These are phyloP conservation scores for Aspergillus haitiensis DNA, from an alignment of 495 filamentous ascomycete genomes.

Conservation along the genomic window DNA sequence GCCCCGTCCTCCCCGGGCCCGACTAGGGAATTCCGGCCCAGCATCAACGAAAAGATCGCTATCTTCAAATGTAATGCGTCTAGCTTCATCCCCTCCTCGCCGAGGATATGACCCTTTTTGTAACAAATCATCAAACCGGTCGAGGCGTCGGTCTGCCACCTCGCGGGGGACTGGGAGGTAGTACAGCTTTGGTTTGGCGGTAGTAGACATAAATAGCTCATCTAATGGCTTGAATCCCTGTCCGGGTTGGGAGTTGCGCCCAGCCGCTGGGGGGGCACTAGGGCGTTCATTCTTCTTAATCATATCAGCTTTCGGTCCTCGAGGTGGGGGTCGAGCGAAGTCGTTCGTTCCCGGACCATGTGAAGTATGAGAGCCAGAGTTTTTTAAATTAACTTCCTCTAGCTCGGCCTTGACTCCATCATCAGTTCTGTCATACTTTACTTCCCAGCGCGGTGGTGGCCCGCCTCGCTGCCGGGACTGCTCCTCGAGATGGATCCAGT, in stretches of 20 bases:
- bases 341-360: constrained; percentile 27
- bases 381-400: constrained; percentile 46
- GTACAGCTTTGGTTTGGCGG: constrained; percentile 68
- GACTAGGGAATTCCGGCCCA: constrained; percentile 62
- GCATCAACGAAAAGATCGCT: constrained; percentile 68
- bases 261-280: constrained; percentile 22
- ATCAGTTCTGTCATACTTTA: constrained; percentile 61
- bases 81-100: constrained; percentile 61
- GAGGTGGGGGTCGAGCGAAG: constrained; percentile 37
- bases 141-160: constrained; percentile 62
- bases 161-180: constrained; percentile 55
- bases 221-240: constrained; percentile 62
- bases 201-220: constrained; percentile 61
- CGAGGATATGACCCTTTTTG: constrained; percentile 46
- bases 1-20: constrained; percentile 33
- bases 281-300: constrained; percentile 27
- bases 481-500: constrained; percentile 75
- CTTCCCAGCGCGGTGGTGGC: constrained; percentile 63
- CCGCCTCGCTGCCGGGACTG: constrained; percentile 47
- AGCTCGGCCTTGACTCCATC: constrained; percentile 59
- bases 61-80: constrained; percentile 78
- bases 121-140: constrained; percentile 57
- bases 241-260: constrained; percentile 31
- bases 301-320: constrained; percentile 37
- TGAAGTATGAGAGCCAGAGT: constrained; percentile 26